Conservation (phyloP, 2,329 filamentous ascomycete genomes). For the Hypoxylon sp. region DNA sequence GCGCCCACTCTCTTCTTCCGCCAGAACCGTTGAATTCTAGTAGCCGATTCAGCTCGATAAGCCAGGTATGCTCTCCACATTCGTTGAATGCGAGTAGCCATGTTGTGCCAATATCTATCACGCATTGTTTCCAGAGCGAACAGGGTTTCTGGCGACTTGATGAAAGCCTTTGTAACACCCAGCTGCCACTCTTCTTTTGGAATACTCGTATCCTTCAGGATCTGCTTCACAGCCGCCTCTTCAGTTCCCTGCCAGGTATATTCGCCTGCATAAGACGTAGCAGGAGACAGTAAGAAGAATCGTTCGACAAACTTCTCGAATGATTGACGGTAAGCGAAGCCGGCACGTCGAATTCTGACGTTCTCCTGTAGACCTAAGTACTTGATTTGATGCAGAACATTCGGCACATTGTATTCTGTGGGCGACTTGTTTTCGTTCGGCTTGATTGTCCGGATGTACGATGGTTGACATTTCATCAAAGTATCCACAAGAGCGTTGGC, state of each 20-base stretch:
- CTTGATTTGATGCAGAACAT: conserved; percentile 98
- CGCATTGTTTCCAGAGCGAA: conserved; percentile 98
- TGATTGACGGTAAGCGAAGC: conserved; percentile 95
- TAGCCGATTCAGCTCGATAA: conserved; percentile 92
- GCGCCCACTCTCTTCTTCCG: conserved; percentile 90
- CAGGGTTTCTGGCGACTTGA: conserved; percentile 96
- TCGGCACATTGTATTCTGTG: conserved; percentile 88
- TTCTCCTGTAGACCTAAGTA: conserved; percentile 99
- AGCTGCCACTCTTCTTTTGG: conserved; percentile 96
- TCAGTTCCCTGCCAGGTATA: conserved; percentile 95
- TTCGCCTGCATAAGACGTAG: conserved; percentile 95
- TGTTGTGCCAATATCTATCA: conserved; percentile 99
- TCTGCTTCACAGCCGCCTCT: conserved; percentile 88
- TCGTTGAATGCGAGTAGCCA: conserved; percentile 96
- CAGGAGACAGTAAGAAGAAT: conserved; percentile 94
- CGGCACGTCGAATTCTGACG: conserved; percentile 94
- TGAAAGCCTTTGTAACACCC: conserved; percentile 96
- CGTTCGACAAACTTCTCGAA: conserved; percentile 99
- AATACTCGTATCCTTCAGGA: conserved; percentile 96
- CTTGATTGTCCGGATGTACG: conserved; percentile 99
- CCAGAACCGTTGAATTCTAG: conserved; percentile 95
- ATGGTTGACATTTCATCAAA: conserved; percentile 96
- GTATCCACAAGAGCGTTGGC: conserved; percentile 96
- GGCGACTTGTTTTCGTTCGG: conserved; percentile 99
- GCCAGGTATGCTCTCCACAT: conserved; percentile 97